Evolutionary conservation across 2,329 filamentous ascomycete genomes (phyloP).

Genomic region (Dactylellina haptotyla): DNA sequence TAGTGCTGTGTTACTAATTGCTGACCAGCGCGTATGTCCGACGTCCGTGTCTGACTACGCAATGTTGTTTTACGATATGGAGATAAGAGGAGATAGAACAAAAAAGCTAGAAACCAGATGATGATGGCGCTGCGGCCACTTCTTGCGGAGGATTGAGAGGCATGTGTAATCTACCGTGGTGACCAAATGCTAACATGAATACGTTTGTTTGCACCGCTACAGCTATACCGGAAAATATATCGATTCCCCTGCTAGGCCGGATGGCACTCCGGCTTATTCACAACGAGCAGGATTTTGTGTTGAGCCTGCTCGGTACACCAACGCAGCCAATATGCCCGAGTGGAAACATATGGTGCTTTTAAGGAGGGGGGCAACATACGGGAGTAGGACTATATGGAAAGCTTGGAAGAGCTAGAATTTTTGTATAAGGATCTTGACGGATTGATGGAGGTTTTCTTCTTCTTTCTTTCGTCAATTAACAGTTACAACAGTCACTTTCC

Average conservation of each 20-base stretch:
- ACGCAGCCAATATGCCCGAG: constrained; percentile 81
- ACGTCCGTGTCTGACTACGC: constrained; percentile 13
- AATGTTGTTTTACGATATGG: not conserved
- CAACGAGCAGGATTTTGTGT: constrained; percentile 84
- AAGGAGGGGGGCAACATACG: constrained; percentile 85
- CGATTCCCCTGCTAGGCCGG: constrained; percentile 73
- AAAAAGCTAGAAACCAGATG: not conserved
- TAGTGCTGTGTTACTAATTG: constrained; percentile 19
- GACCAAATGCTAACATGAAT: too few relatives aligned
- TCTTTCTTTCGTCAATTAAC: too few relatives aligned
- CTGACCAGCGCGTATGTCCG: constrained; percentile 44
- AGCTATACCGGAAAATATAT: constrained; percentile 86
- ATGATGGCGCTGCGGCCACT: not conserved
- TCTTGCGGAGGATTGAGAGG: not conserved
- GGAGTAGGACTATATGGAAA: constrained; percentile 81
- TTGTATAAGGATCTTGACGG: too few relatives aligned
- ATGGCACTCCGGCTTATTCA: constrained; percentile 72
- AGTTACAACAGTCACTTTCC: too few relatives aligned
- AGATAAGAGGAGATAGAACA: constrained; percentile 20
- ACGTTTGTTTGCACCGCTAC: too few relatives aligned
- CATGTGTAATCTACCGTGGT: not conserved
- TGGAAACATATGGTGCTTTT: constrained; percentile 83
- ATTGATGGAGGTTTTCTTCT: too few relatives aligned
- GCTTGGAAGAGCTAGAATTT: constrained; percentile 77
- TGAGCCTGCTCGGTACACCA: constrained; percentile 90